Evolutionary conservation across 345 rosid genomes (phyloP), one percentile per base, ranked within the genome.

Genomic region (Ricinus communis): DNA sequence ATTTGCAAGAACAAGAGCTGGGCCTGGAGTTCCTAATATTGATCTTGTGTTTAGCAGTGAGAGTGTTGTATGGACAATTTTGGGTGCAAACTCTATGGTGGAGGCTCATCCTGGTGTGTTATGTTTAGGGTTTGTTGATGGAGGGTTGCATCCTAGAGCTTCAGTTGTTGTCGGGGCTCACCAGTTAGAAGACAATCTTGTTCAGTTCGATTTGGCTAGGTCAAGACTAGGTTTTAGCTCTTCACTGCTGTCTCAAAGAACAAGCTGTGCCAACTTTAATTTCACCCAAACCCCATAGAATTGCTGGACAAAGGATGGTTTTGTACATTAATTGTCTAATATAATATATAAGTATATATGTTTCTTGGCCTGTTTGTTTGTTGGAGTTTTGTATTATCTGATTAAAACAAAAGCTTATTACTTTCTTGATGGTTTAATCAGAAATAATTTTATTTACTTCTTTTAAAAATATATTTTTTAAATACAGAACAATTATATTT

Each of bases 41-140:
- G 78, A 76, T 53, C 71, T 82, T 3, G 79, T 76, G 68, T 38
- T 76, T 27, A 65, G 69, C 4, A 59, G 75, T 8, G 71, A 62
- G 10, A 59, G 58, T 9, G 57, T 41, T 5, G 22, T 16, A 19
- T 82, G 80, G 85, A 70, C 59, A 1, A 70, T 79, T 73, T 38
- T 14, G 51, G 82, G 74, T 2, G 67, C 79, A 7, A 73, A 82
- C 66, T 63, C 82, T 4, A 54, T 82, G 69, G 76, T 79, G 41
- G n/a, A 63, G 27, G 74, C 71, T 8, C 19, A 21, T 19, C 76
- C 59, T 0, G 82, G 81, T 46, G 72, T 79, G 6, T 9, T 55
- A 2, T 79, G 82, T 56, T 71, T 82, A 19, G 82, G 68, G 3
- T 77, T 83, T 69, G 66, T 83, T 22, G 76, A 83, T 38, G 83